Evolutionary conservation across 2,329 filamentous ascomycete species (phyloP).

Genomic region (Aspergillus brunneoviolaceus): DNA sequence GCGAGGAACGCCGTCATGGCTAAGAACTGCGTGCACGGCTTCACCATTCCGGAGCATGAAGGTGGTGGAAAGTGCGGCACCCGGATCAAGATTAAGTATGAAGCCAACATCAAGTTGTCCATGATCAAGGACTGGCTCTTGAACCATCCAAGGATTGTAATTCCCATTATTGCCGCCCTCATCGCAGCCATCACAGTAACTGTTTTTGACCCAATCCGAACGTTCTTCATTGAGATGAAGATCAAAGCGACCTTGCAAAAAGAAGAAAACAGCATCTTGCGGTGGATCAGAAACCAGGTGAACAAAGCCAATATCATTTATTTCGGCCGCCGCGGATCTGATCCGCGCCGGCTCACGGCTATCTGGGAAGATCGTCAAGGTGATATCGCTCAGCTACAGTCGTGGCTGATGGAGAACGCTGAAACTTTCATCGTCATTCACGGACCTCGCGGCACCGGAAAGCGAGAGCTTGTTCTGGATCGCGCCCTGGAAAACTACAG

Average conservation of each 20-base stretch:
- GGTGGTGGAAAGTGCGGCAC: slow-evolving; percentile 77
- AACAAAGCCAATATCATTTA: slow-evolving; percentile 47
- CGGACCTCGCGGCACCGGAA: slow-evolving; percentile 86
- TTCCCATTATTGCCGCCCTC: slow-evolving; percentile 78
- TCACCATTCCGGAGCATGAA: slow-evolving; percentile 64
- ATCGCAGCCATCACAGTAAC: slow-evolving; percentile 80
- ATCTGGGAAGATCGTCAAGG: slow-evolving; percentile 86
- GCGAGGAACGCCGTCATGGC: slow-evolving; percentile 80
- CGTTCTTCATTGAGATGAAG: slow-evolving; percentile 87
- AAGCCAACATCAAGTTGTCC: slow-evolving; percentile 72
- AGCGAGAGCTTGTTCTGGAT: slow-evolving; percentile 81
- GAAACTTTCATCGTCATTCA: slow-evolving; percentile 94
- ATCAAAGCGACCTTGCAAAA: slow-evolving; percentile 75
- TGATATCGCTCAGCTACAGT: slow-evolving; percentile 76
- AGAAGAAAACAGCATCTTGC: slow-evolving; percentile 69
- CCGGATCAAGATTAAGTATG: slow-evolving; percentile 76
- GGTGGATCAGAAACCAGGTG: slow-evolving; percentile 73
- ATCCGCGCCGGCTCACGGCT: slow-evolving; percentile 70
- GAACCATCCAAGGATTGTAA: slow-evolving; percentile 81
- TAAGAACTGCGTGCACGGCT: slow-evolving; percentile 88
- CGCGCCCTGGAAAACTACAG: slow-evolving; percentile 74
- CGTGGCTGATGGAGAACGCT: slow-evolving; percentile 82
- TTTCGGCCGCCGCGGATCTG: slow-evolving; percentile 49
- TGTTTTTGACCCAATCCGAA: slow-evolving; percentile 90
- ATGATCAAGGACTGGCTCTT: slow-evolving; percentile 86